Conservation (phyloP, 2,329 filamentous ascomycete species). For the Lasiodiplodia sp. region DNA sequence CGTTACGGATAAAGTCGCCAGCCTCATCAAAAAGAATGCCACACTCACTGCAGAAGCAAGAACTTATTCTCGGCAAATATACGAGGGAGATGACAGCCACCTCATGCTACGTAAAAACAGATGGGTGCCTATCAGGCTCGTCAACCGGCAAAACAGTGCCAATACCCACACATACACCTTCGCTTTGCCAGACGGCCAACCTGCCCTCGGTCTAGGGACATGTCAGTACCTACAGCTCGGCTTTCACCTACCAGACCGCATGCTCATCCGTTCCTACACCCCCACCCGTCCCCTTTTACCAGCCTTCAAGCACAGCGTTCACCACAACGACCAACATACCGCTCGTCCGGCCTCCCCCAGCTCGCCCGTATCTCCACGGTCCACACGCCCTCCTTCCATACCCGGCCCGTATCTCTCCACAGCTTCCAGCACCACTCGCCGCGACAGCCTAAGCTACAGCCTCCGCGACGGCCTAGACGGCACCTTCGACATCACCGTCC, state of each 20-base stretch:
- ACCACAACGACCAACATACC: neutral
- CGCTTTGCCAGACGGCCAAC: slow-evolving; percentile 48
- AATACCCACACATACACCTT: slow-evolving; percentile 59
- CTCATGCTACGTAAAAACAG: slow-evolving; percentile 53
- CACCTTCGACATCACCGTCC: slow-evolving; percentile 37
- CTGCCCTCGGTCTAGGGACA: slow-evolving; percentile 57
- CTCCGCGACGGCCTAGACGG: slow-evolving; percentile 32
- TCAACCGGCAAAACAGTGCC: slow-evolving; percentile 46
- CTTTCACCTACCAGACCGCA: slow-evolving; percentile 60
- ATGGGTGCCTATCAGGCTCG: slow-evolving; percentile 57
- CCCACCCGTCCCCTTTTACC: slow-evolving; percentile 56
- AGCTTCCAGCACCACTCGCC: neutral
- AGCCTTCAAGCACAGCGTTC: slow-evolving; percentile 4
- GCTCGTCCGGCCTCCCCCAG: neutral
- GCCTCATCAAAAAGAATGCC: slow-evolving; percentile 56
- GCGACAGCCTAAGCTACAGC: slow-evolving; percentile 39
- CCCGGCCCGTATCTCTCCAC: neutral
- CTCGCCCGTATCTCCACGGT: slow-evolving; percentile 6
- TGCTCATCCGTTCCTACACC: slow-evolving; percentile 61
- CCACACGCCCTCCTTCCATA: slow-evolving; percentile 17
- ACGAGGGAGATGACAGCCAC: slow-evolving; percentile 38
- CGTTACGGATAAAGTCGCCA: slow-evolving; percentile 58
- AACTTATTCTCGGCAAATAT: slow-evolving; percentile 33
- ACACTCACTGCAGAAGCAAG: slow-evolving; percentile 51
- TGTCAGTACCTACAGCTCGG: slow-evolving; percentile 63